A percentile compares a stretch with the other conserved stretches of the same genome.
Conservation (phyloP, 129 eudicot species). For the Silybum marianum region DNA sequence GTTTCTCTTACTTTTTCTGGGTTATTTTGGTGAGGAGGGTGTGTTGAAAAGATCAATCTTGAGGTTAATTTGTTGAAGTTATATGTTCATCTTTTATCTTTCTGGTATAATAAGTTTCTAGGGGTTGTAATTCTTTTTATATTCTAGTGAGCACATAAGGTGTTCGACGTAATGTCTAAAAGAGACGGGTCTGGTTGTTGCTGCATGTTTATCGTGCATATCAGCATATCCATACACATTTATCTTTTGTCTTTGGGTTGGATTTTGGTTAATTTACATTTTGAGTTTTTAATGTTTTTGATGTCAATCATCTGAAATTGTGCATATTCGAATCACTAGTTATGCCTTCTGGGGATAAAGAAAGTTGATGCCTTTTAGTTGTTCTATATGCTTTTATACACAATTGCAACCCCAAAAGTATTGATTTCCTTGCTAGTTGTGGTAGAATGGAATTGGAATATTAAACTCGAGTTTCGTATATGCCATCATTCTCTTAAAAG, state of each 20-base stretch:
- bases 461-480: neutral
- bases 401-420: neutral
- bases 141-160: neutral
- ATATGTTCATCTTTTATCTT: neutral
- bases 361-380: neutral
- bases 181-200: neutral
- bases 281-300: neutral
- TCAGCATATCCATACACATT: too few species aligned
- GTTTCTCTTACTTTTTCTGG: neutral
- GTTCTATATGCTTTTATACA: neutral
- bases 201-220: neutral
- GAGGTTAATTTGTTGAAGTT: neutral
- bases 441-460: neutral
- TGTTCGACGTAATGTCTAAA: neutral
- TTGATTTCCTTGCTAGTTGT: neutral
- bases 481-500: neutral
- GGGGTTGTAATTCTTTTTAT: neutral
- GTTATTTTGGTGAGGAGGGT: neutral
- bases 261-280: neutral
- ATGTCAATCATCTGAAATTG: neutral
- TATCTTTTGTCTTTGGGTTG: neutral
- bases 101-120: neutral
- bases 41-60: neutral
- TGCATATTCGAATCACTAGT: neutral
- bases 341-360: neutral